phyloP scores from a whole-genome alignment of 1,139 yeast genomes.

The Hemisphaericaspora lyxosophila region DNA sequence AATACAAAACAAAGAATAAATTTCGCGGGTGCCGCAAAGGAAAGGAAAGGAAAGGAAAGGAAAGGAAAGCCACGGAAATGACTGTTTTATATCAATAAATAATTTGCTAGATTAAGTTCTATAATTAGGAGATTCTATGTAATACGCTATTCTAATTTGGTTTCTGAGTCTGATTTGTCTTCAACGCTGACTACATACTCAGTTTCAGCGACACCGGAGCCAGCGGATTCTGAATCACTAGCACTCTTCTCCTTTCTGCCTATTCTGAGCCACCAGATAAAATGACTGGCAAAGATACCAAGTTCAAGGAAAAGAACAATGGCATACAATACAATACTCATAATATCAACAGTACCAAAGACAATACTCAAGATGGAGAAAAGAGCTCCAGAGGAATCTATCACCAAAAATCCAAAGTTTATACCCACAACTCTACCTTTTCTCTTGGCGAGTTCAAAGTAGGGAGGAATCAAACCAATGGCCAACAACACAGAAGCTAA shows the following conservation, averaged over 20 bases:
- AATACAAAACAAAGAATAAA: no score
- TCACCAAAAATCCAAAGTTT: slow-evolving; percentile 72
- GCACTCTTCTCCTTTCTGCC: slow-evolving; percentile 20
- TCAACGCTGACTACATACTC: not conserved
- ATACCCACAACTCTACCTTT: slow-evolving; percentile 85
- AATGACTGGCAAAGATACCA: slow-evolving; percentile 73
- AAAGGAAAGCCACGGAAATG: no score
- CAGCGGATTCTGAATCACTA: not conserved
- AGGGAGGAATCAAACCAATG: slow-evolving; percentile 82
- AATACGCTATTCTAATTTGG: no score
- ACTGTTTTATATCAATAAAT: no score
- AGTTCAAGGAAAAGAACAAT: slow-evolving; percentile 71
- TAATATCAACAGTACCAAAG: slow-evolving; percentile 62
- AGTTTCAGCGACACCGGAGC: not conserved
- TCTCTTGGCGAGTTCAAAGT: slow-evolving; percentile 76
- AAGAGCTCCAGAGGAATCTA: slow-evolving; percentile 82
- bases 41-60: no score
- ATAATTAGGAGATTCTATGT: no score
- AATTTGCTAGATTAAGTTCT: not conserved
- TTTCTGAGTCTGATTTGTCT: not conserved
- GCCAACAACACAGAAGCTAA: slow-evolving; percentile 76
- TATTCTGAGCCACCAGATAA: slow-evolving; percentile 66
- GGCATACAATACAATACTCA: slow-evolving; percentile 76
- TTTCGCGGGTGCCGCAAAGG: no score
- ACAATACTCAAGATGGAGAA: slow-evolving; percentile 67